Evolutionary conservation across 352 stramenopile genomes (phyloP).

Genomic region (Phytophthora cajani): DNA sequence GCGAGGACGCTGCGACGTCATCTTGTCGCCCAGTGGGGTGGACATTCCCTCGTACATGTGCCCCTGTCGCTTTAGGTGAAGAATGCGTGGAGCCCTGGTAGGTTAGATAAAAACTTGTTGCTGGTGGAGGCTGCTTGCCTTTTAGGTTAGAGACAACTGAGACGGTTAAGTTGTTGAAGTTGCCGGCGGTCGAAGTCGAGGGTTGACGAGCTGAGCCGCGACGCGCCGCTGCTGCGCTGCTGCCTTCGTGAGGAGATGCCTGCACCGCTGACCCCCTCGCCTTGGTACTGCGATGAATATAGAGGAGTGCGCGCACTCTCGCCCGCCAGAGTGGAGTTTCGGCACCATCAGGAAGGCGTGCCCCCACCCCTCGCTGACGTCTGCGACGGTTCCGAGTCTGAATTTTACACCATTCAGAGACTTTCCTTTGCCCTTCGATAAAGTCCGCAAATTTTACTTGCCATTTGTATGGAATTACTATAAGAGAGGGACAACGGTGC

Average conservation of each 20-base stretch:
- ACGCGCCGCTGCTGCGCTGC: not conserved
- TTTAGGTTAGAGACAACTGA: not conserved
- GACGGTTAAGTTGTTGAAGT: not conserved
- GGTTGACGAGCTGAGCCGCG: not conserved
- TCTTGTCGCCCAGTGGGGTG: slow-evolving; percentile 35
- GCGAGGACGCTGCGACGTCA: slow-evolving; percentile 21
- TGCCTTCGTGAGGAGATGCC: not conserved
- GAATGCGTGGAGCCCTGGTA: too few species aligned
- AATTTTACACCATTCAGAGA: slow-evolving; percentile 4
- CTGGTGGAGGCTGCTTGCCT: not conserved
- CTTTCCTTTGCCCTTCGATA: not conserved
- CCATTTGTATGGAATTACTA: too few species aligned
- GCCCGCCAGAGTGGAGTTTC: not conserved
- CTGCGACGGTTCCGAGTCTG: not conserved
- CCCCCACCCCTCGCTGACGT: not conserved
- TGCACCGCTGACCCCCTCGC: not conserved
- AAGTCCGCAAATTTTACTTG: not conserved
- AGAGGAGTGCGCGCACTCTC: not conserved
- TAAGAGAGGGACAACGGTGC: not conserved
- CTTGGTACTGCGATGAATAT: not conserved
- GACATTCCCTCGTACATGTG: slow-evolving; percentile 45
- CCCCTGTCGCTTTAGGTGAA: slow-evolving; percentile 22
- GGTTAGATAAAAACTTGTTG: not conserved
- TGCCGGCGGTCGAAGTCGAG: not conserved
- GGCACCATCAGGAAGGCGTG: not conserved